Percentiles rank a stretch among this genome's conserved stretches.
These are phyloP conservation scores for Paramecium primaurelia DNA, from an alignment of 73 alveolate genomes.

Conservation along the genomic window DNA sequence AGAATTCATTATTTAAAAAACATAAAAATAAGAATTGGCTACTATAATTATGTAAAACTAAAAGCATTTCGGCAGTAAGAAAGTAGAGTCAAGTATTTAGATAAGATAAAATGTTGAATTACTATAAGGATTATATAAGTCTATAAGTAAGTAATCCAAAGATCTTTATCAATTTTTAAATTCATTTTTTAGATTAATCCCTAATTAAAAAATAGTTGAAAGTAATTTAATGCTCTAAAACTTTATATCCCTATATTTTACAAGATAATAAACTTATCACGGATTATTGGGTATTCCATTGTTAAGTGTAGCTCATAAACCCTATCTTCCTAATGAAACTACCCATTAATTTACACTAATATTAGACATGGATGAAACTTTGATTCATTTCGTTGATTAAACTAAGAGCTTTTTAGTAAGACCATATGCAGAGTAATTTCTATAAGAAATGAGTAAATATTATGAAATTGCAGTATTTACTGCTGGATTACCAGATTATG, in stretches of 20 bases:
- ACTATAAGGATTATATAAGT: background rate
- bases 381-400: constrained; percentile 92
- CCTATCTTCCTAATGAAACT: constrained; percentile 18
- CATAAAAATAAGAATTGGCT: background rate
- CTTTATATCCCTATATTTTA: background rate
- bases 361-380: constrained; percentile 96
- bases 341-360: constrained; percentile 77
- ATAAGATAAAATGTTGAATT: constrained; percentile 26
- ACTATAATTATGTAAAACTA: background rate
- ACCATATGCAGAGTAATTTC: constrained; percentile 88
- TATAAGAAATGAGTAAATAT: constrained; percentile 84
- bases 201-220: background rate
- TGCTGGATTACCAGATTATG: constrained; percentile 96
- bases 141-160: background rate
- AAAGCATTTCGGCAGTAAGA: background rate
- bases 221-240: background rate
- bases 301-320: constrained; percentile 36
- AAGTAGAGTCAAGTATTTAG: background rate
- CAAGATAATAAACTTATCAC: background rate
- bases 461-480: constrained; percentile 95
- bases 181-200: background rate
- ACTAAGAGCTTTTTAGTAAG: constrained; percentile 89
- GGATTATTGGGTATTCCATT: constrained; percentile 53
- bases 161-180: constrained; percentile 3
- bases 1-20: background rate